Percentiles rank a stretch among this genome's conserved stretches.
Conservation (phyloP, 2,329 filamentous ascomycete species). For the Teratosphaeriaceae sp. region DNA sequence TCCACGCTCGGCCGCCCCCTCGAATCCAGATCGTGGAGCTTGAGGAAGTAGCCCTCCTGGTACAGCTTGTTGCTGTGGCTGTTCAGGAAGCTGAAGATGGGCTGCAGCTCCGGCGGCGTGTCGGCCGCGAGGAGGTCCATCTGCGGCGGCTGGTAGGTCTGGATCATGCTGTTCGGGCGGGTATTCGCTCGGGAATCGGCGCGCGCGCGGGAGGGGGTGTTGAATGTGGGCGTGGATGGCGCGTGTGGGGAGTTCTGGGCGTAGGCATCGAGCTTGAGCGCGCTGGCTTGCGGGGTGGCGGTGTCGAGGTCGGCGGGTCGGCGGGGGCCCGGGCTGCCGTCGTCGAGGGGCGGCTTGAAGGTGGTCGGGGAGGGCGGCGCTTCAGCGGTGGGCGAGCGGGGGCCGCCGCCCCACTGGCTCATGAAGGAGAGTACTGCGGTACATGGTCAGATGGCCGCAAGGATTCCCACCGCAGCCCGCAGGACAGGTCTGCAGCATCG, state of each 20-base stretch:
- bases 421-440: conserved; percentile 77
- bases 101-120: conserved; percentile 85
- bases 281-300: conserved; percentile 13
- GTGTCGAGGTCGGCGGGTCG: conserved; percentile 21
- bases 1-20: conserved; percentile 82
- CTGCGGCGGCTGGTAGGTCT: conserved; percentile 75
- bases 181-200: conserved; percentile 48
- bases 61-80: conserved; percentile 95
- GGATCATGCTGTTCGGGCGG: conserved; percentile 77
- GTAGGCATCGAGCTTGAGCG: conserved; percentile 21
- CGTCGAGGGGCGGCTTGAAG: conserved; percentile 1
- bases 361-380: conserved; percentile 6
- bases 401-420: conserved; percentile 60
- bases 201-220: conserved; percentile 34
- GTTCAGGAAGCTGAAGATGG: conserved; percentile 90
- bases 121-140: conserved; percentile 73
- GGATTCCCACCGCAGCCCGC: too few species aligned
- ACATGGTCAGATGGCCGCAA: conserved; percentile 11
- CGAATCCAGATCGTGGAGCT: conserved; percentile 88
- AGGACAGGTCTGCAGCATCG: too few species aligned
- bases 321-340: conserved; percentile 13
- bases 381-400: conserved; percentile 31
- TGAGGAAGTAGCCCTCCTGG: conserved; percentile 95
- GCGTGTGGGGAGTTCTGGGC: conserved; percentile 31
- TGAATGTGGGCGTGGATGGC: conserved; percentile 11